A percentile compares a stretch with the other conserved stretches of the same genome.
phyloP scores from a whole-genome alignment of 331 rosid species.

The Malus hybrid region DNA sequence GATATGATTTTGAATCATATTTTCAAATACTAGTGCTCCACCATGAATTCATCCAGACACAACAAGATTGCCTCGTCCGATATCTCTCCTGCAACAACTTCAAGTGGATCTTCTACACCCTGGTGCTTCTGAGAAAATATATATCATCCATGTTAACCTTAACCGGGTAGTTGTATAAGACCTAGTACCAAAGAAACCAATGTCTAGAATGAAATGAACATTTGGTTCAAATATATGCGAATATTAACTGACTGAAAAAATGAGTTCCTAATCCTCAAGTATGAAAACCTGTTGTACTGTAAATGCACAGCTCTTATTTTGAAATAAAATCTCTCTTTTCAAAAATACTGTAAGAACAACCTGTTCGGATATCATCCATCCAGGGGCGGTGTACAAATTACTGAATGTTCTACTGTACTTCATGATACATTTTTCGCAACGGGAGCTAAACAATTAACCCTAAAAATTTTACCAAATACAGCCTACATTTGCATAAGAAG shows the following conservation, averaged over 20 bases:
- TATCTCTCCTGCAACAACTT: constrained; percentile 83
- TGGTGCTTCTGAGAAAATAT: constrained; percentile 60
- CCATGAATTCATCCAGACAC: constrained; percentile 98
- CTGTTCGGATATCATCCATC: background rate
- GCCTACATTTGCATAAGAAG: background rate
- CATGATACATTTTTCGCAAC: background rate
- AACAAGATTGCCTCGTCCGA: constrained; percentile 80
- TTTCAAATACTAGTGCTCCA: constrained; percentile 15
- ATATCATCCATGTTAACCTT: background rate
- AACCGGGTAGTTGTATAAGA: background rate
- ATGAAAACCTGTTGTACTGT: background rate
- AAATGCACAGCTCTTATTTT: too few species aligned
- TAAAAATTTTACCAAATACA: background rate
- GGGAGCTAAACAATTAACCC: background rate
- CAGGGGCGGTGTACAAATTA: background rate
- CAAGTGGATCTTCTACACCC: constrained; percentile 95
- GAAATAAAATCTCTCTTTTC: too few species aligned
- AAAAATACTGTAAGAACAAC: background rate
- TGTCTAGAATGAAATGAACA: background rate
- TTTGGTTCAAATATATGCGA: background rate
- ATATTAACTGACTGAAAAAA: background rate
- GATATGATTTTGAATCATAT: constrained; percentile 4
- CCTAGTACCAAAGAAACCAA: background rate
- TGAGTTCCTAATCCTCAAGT: background rate
- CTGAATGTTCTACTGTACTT: background rate